Evolutionary conservation across 1,139 yeast genomes (phyloP).

Genomic region (Groenewaldozyma auringiensis): DNA sequence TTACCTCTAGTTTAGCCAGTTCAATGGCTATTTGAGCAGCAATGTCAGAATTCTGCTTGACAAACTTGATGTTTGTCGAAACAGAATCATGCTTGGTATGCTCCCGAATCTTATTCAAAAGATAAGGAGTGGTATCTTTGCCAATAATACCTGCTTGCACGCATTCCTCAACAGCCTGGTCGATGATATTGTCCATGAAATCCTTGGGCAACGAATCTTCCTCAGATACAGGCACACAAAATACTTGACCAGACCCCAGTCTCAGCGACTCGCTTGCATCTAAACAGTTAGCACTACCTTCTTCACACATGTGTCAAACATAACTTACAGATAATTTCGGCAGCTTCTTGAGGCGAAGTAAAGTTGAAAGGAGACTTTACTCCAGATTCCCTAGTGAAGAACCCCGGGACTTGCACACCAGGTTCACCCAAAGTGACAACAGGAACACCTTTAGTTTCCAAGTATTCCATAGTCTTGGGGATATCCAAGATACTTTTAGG

Average conservation of each 20-base stretch:
- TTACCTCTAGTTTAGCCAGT: slow-evolving; percentile 37
- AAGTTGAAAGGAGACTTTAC: slow-evolving; percentile 62
- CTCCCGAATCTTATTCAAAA: slow-evolving; percentile 55
- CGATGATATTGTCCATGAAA: slow-evolving; percentile 49
- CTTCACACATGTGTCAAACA: slow-evolving; percentile 1
- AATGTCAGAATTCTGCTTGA: slow-evolving; percentile 62
- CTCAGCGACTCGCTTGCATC: slow-evolving; percentile 38
- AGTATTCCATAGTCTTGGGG: slow-evolving; percentile 70
- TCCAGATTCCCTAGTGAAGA: slow-evolving; percentile 72
- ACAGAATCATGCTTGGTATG: slow-evolving; percentile 66
- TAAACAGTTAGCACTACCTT: slow-evolving; percentile 8
- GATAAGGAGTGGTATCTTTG: slow-evolving; percentile 71
- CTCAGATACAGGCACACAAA: slow-evolving; percentile 77
- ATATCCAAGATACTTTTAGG: slow-evolving; percentile 83
- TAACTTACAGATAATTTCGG: slow-evolving; percentile 44
- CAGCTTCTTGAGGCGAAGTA: slow-evolving; percentile 47
- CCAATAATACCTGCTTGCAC: slow-evolving; percentile 49
- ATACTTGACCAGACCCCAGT: slow-evolving; percentile 58
- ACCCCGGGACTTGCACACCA: slow-evolving; percentile 70
- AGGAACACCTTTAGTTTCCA: slow-evolving; percentile 77
- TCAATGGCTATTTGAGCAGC: slow-evolving; percentile 63
- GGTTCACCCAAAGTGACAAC: slow-evolving; percentile 41
- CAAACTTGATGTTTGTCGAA: slow-evolving; percentile 64
- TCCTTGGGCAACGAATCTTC: slow-evolving; percentile 51
- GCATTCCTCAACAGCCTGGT: slow-evolving; percentile 53